These are phyloP conservation scores for Macrophomina pseudophaseolina DNA, from an alignment of 2,329 filamentous ascomycete genomes.

Conservation along the genomic window DNA sequence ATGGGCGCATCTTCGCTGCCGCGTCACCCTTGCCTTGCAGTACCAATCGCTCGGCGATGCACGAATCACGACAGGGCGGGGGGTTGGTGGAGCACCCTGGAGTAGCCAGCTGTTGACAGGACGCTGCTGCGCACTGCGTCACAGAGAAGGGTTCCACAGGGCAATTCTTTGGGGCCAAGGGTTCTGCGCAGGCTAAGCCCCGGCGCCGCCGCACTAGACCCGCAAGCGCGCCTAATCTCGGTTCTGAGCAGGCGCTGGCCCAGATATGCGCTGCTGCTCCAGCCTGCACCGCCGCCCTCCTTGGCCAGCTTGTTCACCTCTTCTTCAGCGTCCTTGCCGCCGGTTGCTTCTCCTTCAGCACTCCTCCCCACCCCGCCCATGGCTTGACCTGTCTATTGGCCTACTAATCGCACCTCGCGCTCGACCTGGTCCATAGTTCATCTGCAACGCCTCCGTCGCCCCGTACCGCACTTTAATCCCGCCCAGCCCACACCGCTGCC, in stretches of 20 bases:
- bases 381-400: constrained; percentile 13
- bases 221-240: constrained; percentile 24
- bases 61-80: constrained; percentile 4
- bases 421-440: background rate
- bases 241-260: constrained; percentile 1
- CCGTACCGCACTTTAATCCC: constrained; percentile 21
- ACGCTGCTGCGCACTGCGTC: background rate
- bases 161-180: constrained; percentile 5
- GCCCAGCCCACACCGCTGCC: constrained; percentile 28
- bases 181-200: constrained; percentile 13
- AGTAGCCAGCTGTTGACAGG: background rate
- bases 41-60: constrained; percentile 8
- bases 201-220: constrained; percentile 11
- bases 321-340: constrained; percentile 14
- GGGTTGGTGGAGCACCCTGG: background rate
- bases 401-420: constrained; percentile 18
- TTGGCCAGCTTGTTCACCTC: constrained; percentile 22
- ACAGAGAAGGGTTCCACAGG: background rate
- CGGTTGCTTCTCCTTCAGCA: background rate
- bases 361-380: constrained; percentile 8
- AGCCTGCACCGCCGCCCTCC: constrained; percentile 26
- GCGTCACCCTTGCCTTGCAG: constrained; percentile 11
- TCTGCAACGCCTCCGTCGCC: constrained; percentile 5
- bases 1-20: constrained; percentile 7
- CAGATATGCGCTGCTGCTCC: constrained; percentile 23